Base-by-base conservation (phyloP, 371 early-diverging fungal genomes). In the Lichtheimia ramosa region DNA sequence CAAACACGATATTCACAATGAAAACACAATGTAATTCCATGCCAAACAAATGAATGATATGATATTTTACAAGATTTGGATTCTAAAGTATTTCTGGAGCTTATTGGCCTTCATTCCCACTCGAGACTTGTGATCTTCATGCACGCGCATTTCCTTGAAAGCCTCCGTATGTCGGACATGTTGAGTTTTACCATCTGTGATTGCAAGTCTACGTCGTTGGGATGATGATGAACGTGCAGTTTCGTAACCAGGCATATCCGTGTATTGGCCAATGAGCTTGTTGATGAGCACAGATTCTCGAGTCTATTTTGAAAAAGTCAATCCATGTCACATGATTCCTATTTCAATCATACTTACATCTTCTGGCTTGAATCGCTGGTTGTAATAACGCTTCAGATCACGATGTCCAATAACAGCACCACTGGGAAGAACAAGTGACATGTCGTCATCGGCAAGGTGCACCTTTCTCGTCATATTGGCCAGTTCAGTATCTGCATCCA, bases 341-440 rank as follows among this genome's bases (percentile, higher is more conserved):
- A 28, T 28, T 7, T 10, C 34, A 34, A 34, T 10, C 2, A 49
- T 21, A 63, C 62, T 51, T 67, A 77, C 81, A 63, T 86, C 86
- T 65, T 83, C 85, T 15, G 84, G 83, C 58, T 81, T 83, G 56
- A 95, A 71, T n/a, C 81, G 83, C 79, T 97, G 97, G 64, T 86
- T 87, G 75, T 95, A 97, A 74, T 93, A 95, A 51, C 85, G 82
- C 65, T 82, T 82, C 73, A 91, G 77, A 20, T 84, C 74, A 42
- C 98, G 85, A 73, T 96, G 94, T 12, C 97, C 97, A 39, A 96
- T 73, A 20, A 91, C 75, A 5, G 65, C 68, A 25, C 97, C 98
- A 46, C 81, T 87, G 10, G 97, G 96, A 55, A 97, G 79, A 15
- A 94, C 81, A 52, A 97, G 75, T 65, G 94, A 90, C 61, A 89